Conservation (phyloP, 352 stramenopile genomes). For the Aphanomyces euteiches region DNA sequence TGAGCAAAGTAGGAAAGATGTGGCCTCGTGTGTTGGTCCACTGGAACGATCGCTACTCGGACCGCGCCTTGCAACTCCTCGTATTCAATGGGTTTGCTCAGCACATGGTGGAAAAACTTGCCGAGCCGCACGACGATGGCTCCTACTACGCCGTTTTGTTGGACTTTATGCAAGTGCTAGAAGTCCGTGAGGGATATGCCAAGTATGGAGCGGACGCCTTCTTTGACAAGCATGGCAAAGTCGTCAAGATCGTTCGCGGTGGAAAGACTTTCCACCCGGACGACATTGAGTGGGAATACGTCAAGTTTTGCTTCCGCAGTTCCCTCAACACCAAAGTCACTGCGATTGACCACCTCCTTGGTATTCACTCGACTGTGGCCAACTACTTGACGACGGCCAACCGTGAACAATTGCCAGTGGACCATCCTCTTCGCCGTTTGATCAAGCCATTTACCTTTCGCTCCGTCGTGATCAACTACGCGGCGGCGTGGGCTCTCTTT, state of each 20-base stretch:
- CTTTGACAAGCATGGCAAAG: conserved; percentile 19
- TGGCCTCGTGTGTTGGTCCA: conserved; percentile 25
- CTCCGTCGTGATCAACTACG: conserved; percentile 26
- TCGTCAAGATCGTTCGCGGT: conserved; percentile 20
- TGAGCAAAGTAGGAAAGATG: conserved; percentile 22
- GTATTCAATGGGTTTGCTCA: conserved; percentile 23
- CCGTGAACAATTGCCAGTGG: conserved; percentile 23
- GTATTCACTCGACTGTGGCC: conserved; percentile 25
- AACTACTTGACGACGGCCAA: conserved; percentile 16
- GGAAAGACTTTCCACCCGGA: not conserved
- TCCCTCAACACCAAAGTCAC: conserved; percentile 25
- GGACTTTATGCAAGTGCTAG: conserved; percentile 7
- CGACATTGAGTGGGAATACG: conserved; percentile 24
- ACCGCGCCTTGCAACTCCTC: conserved; percentile 16
- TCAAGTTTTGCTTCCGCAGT: conserved; percentile 28
- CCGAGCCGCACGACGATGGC: conserved; percentile 5
- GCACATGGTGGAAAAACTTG: conserved; percentile 22
- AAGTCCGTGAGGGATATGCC: conserved; percentile 22
- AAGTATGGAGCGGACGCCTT: conserved; percentile 28
- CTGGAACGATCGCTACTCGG: conserved; percentile 31
- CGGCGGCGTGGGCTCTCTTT: conserved; percentile 18
- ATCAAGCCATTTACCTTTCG: conserved; percentile 30
- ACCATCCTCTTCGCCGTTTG: conserved; percentile 25
- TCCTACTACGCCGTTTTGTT: conserved; percentile 17
- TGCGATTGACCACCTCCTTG: conserved; percentile 22